Base-by-base conservation (phyloP, 2,329 filamentous ascomycete genomes). In the Cordyceps militaris region DNA sequence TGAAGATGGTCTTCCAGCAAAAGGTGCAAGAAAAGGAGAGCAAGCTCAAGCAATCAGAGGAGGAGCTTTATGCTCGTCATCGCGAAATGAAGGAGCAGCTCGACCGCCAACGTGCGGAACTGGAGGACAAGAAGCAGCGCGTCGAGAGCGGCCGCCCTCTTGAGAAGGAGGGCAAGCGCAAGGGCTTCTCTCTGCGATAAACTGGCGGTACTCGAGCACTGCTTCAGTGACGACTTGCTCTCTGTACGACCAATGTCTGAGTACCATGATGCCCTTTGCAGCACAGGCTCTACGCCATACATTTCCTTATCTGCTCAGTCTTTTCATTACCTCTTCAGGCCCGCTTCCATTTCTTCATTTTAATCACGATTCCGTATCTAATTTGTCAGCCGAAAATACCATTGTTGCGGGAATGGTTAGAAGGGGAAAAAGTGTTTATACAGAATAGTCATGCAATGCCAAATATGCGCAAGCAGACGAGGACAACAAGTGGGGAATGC, bases 1-100 rank as follows among this genome's bases (percentile, higher is more conserved):
- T 99, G 94, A 99, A 99, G 90, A 96, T 97, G 90, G 94, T 99
- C 66, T 99, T 99, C 91, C 94, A 97, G 76, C 94, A 99, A 75
- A 99, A 99, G 88, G 94, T 99, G 32, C 86, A 91, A 65, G 94
- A 99, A 77, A 99, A 99, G 82, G 94, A 99, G 79, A 96, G 91
- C 84, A 99, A 99, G 79, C 81, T 99, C 73, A 96, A 96, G 80
- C 94, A 97, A 79, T 96, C 91, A 81, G 94, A 99, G 76, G 94
- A 99, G 75, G 94, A 99, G 81, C 80, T 99, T 59, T 97, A 97
- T 71, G 92, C 94, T 65, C 88, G 94, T 67, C 94, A 99, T 80
- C 87, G 93, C 72, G 94, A 99, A 81, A 99, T 99, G 94, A 99
- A 97, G 83, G 94, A 99, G 72, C 93, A 97, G 76, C 85, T 99